phyloP scores from a whole-genome alignment of 495 filamentous ascomycete species.

The Aspergillus ostianus region DNA sequence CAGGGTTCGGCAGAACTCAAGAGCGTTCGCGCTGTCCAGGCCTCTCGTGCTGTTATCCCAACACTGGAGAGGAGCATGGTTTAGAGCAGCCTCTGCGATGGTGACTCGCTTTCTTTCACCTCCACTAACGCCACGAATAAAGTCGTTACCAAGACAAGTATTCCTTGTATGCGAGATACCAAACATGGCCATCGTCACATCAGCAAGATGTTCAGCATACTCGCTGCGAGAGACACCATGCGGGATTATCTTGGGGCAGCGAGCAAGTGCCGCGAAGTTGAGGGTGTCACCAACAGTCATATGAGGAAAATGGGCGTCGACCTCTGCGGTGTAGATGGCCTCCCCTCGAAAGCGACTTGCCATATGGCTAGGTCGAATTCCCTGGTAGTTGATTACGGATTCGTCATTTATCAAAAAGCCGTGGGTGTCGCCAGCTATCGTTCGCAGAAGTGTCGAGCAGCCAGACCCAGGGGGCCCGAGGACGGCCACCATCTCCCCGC shows the following conservation, averaged over 20 bases:
- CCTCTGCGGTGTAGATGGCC: constrained; percentile 61
- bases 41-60: constrained; percentile 82
- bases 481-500: constrained; percentile 78
- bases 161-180: constrained; percentile 71
- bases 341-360: constrained; percentile 63
- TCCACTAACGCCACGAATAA: constrained; percentile 70
- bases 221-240: constrained; percentile 40
- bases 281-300: constrained; percentile 63
- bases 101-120: constrained; percentile 54
- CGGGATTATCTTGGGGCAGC: constrained; percentile 41
- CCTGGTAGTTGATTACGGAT: constrained; percentile 66
- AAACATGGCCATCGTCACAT: constrained; percentile 54
- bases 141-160: constrained; percentile 70
- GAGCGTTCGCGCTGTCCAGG: constrained; percentile 72
- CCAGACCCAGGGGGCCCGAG: constrained; percentile 69
- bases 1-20: constrained; percentile 62
- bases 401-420: constrained; percentile 60
- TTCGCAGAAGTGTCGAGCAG: constrained; percentile 69
- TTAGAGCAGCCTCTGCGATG: constrained; percentile 5
- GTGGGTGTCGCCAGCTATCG: constrained; percentile 63
- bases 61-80: constrained; percentile 49
- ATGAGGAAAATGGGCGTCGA: constrained; percentile 63
- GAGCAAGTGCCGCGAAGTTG: constrained; percentile 53
- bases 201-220: constrained; percentile 43
- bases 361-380: constrained; percentile 65